Evolutionary conservation across 352 stramenopile genomes (phyloP), one percentile per base, ranked within the genome.

Genomic region (Pythium angustatum): DNA sequence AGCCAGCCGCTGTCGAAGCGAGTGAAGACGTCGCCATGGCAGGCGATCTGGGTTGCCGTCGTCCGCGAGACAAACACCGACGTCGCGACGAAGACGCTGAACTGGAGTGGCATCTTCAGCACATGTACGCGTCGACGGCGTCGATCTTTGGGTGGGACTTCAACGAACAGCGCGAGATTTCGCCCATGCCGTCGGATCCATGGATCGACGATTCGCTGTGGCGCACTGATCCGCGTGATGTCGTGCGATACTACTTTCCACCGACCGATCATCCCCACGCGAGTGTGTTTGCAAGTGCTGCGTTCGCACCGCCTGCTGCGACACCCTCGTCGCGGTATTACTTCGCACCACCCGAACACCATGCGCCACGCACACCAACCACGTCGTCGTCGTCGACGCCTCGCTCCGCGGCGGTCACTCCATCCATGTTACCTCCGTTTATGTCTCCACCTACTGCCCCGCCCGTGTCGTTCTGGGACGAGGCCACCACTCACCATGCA

Each of bases 121-220:
- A 90, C 43, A 82, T 93, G 14, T 94, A 94, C 50, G 72, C 79
- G n/a, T 81, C 79, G 1, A 87, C 78, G 22, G 81, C 85, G 14
- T 77, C 70, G 30, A 63, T 89, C n/a, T 83, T 90, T 49, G 85
- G 85, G 26, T 94, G 83, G 83, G 83, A 94, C 58, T 90, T 92
- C 54, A 66, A 66, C 9, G 63, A 66, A 21, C 83, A 92, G 56
- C 75, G 79, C 7, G 79, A 90, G 49, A 61, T 90, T 2, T 27
- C 47, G 28, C 54, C 65, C 11, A n/a, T 55, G 14, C 45, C 36
- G 31, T 58, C 64, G 48, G 59, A 79, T 6, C 62, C 71, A 2
- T 93, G 78, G 78, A 79, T 63, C 36, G 63, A 89, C 22, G 69
- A 63, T 0, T 83, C 69, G 21, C 66, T 91, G 11, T 93, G 81